Evolutionary conservation across 2,329 filamentous ascomycete species (phyloP).

Genomic region (Ophioceras dolichostomum): DNA sequence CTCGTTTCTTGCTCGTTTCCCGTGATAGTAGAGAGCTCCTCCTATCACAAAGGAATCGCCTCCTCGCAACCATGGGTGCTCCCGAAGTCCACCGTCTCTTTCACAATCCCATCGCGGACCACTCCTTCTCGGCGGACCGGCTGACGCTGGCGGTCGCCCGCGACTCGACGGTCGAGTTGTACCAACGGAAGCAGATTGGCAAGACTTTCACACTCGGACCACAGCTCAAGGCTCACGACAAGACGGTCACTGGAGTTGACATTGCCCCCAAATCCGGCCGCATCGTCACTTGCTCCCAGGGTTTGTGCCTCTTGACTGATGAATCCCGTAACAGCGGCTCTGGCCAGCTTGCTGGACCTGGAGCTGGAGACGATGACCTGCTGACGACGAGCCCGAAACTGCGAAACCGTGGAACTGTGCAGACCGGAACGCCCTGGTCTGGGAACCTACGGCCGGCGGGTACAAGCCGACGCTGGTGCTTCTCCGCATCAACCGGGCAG

Average conservation of each 20-base stretch:
- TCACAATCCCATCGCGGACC: conserved; percentile 90
- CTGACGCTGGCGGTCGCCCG: conserved; percentile 80
- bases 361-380: conserved; percentile 3
- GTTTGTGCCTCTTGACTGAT: too few species aligned
- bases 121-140: conserved; percentile 93
- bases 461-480: conserved; percentile 97
- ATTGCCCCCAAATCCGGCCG: conserved; percentile 83
- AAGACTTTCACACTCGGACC: conserved; percentile 74
- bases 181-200: conserved; percentile 58
- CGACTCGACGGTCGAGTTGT: conserved; percentile 84
- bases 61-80: conserved; percentile 51
- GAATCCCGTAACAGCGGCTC: too few species aligned
- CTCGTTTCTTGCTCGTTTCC: background rate
- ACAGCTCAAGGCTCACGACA: conserved; percentile 92
- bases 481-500: conserved; percentile 90
- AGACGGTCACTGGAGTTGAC: conserved; percentile 90
- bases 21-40: conserved; percentile 96
- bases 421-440: conserved; percentile 97
- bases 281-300: conserved; percentile 96
- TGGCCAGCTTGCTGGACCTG: background rate
- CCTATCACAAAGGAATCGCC: conserved; percentile 59
- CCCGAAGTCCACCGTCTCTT: conserved; percentile 96
- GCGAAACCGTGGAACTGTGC: conserved; percentile 1
- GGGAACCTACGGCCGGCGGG: conserved; percentile 83
- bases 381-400: too few species aligned